Conservation (phyloP, 2,329 filamentous ascomycete genomes). For the Pleoardoris graminearum region DNA sequence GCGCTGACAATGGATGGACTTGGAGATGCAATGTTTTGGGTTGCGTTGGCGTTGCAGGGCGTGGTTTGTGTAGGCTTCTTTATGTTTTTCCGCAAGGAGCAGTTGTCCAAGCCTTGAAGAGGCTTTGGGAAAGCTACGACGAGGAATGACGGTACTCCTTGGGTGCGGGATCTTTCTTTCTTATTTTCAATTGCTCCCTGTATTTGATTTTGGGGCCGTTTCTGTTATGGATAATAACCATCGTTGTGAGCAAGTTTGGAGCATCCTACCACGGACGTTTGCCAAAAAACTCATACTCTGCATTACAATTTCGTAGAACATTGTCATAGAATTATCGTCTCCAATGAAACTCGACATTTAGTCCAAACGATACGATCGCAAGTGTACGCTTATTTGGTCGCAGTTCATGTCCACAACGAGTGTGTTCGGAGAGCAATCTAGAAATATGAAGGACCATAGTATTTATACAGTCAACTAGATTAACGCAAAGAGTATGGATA, state of each 20-base stretch:
- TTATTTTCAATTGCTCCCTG: not conserved
- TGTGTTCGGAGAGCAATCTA: not conserved
- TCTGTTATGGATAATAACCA: not conserved
- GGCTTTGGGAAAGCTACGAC: not conserved
- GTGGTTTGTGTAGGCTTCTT: conserved; percentile 62
- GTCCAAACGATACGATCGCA: not conserved
- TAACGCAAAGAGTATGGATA: not conserved
- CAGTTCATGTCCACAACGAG: not conserved
- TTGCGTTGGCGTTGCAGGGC: conserved; percentile 61
- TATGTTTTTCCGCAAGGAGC: conserved; percentile 62
- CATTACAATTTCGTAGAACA: too few species aligned
- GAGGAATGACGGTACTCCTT: not conserved
- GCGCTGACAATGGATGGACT: conserved; percentile 54
- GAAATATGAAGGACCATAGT: not conserved
- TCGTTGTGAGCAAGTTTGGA: not conserved
- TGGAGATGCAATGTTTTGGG: conserved; percentile 58
- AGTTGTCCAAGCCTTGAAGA: conserved; percentile 57
- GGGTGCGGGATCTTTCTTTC: not conserved
- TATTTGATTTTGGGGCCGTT: not conserved
- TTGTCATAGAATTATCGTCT: not conserved
- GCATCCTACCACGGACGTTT: not conserved
- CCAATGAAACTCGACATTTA: too few species aligned
- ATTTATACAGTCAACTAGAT: not conserved
- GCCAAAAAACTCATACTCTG: too few species aligned
- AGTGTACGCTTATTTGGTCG: not conserved